phyloP scores from a whole-genome alignment of 305 asterid species.

The Andrographis paniculata region DNA sequence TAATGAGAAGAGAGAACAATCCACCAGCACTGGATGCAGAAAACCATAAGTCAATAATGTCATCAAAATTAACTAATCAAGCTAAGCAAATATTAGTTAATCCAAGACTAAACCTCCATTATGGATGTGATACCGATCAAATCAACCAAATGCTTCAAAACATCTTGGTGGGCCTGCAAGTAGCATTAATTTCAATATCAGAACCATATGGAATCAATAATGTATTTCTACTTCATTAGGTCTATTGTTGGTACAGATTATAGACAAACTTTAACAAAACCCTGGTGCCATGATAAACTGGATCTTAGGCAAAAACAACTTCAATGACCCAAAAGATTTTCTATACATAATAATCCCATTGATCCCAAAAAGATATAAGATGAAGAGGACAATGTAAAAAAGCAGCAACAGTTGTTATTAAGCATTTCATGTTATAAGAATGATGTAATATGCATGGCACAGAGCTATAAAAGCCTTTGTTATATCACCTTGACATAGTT shows the following conservation, averaged over 20 bases:
- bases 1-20: slow-evolving; percentile 22
- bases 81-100: slow-evolving; percentile 10
- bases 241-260: too few relatives aligned
- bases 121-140: slow-evolving; percentile 96
- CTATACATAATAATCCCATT: too few relatives aligned
- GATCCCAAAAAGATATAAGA: too few relatives aligned
- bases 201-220: neutral
- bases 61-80: slow-evolving; percentile 4
- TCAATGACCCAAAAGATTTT: too few relatives aligned
- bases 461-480: neutral
- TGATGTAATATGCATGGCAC: neutral
- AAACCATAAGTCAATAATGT: neutral
- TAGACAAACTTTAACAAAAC: neutral
- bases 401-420: too few relatives aligned
- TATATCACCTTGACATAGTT: slow-evolving; percentile 80
- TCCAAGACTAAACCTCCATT: slow-evolving; percentile 70
- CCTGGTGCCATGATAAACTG: too few relatives aligned
- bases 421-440: neutral
- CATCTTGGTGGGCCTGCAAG: slow-evolving; percentile 68
- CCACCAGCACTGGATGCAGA: slow-evolving; percentile 3
- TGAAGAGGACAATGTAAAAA: too few relatives aligned
- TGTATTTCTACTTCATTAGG: neutral
- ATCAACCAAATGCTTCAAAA: slow-evolving; percentile 83
- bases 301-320: too few relatives aligned
- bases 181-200: neutral